Evolutionary conservation across 2,329 filamentous ascomycete genomes (phyloP).

Genomic region (Apiospora saccharicola): DNA sequence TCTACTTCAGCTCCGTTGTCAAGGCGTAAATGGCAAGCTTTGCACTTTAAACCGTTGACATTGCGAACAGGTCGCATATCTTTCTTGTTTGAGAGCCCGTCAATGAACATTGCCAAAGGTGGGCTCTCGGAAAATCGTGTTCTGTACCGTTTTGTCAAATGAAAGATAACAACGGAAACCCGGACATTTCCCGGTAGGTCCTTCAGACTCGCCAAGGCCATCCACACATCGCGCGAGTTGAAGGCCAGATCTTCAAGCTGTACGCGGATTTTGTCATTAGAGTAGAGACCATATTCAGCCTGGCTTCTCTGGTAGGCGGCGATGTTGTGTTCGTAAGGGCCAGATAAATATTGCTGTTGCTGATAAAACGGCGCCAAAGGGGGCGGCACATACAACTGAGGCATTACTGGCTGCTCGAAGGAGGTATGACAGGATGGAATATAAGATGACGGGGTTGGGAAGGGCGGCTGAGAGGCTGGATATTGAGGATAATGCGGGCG

Average conservation of each 20-base stretch:
- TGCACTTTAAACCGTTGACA: constrained; percentile 62
- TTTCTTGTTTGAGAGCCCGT: constrained; percentile 62
- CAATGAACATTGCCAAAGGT: constrained; percentile 65
- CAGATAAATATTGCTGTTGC: neutral
- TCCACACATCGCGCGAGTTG: constrained; percentile 69
- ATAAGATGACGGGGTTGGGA: neutral
- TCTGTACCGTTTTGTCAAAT: constrained; percentile 65
- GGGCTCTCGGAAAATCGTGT: constrained; percentile 64
- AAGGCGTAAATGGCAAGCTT: constrained; percentile 55
- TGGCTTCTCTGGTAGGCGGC: constrained; percentile 11
- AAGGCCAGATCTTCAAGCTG: constrained; percentile 62
- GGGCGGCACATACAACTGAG: neutral
- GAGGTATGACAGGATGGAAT: neutral
- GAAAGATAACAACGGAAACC: constrained; percentile 69
- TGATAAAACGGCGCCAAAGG: neutral
- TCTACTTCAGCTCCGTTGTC: constrained; percentile 40
- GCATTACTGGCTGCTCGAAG: neutral
- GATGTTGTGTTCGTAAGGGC: constrained; percentile 24
- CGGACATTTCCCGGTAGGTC: constrained; percentile 69
- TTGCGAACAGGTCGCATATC: constrained; percentile 64
- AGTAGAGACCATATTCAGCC: constrained; percentile 24
- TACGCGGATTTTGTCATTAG: constrained; percentile 50
- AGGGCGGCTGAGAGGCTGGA: neutral
- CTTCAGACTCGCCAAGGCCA: constrained; percentile 63
- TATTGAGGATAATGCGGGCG: constrained; percentile 4